A percentile compares a stretch with the other conserved stretches of the same genome.
Evolutionary conservation across 179 eudicot species (phyloP).

Genomic region (Camellia oleifera): DNA sequence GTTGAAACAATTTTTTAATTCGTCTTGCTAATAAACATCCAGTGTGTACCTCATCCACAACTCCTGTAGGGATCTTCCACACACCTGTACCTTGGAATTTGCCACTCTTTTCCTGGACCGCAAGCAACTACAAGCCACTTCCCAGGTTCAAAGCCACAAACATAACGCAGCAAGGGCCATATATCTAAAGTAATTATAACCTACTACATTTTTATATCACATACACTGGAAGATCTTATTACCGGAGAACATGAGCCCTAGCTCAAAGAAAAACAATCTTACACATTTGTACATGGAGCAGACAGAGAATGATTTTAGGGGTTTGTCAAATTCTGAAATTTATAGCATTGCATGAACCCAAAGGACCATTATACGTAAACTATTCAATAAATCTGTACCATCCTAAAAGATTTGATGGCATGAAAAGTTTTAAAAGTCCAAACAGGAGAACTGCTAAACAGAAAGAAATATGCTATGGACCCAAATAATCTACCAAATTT

Average conservation of each 20-base stretch:
- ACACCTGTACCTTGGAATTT: slow-evolving; percentile 39
- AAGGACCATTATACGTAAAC: too few relatives aligned
- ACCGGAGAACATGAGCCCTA: slow-evolving; percentile 2
- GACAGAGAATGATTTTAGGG: not conserved
- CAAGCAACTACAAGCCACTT: slow-evolving; percentile 41
- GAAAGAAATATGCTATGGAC: not conserved
- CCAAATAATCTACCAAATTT: too few relatives aligned
- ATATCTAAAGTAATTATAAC: not conserved
- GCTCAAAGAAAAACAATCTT: not conserved
- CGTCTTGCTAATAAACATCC: not conserved
- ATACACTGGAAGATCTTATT: not conserved
- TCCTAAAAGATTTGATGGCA: not conserved
- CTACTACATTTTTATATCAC: not conserved
- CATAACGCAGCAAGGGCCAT: not conserved
- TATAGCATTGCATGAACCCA: not conserved
- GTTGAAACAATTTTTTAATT: slow-evolving; percentile 7
- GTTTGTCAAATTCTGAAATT: not conserved
- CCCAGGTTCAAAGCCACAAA: not conserved
- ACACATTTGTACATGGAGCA: not conserved
- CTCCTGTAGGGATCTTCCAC: slow-evolving; percentile 70
- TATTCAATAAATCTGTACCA: not conserved
- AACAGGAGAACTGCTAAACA: not conserved
- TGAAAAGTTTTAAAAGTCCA: too few relatives aligned
- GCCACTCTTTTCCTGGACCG: slow-evolving; percentile 54
- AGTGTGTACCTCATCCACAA: slow-evolving; percentile 44